Base-by-base conservation (phyloP, 2,329 filamentous ascomycete species). In the Trichoderma harzianum region DNA sequence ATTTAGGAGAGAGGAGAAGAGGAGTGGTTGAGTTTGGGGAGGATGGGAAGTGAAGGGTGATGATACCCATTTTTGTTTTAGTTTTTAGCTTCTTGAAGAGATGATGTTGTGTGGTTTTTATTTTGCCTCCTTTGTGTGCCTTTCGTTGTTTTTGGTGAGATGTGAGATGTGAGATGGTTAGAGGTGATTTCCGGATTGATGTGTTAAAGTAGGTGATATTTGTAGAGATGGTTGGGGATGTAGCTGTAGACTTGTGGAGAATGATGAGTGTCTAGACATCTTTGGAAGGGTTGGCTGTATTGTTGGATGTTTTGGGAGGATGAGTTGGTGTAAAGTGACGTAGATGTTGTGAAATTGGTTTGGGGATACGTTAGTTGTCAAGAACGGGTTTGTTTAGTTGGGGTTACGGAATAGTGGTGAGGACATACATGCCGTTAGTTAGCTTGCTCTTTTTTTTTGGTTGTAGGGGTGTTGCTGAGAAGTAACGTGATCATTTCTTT, bases 21-120 rank as follows among this genome's bases (percentile, higher is more conserved):
- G 36, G 16, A 18, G n/a, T n/a, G n/a, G n/a, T n/a, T n/a, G 39
- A 36, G 34, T 36, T 36, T 43, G 39, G 39, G 3, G 61, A 36
- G n/a, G 62, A 65, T 26, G n/a, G 6, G 14, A 18, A 53, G 10
- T 36, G 63, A 57, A 66, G 63, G 63, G 63, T 66, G 63, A 57
- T 57, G 47, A 66, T 66, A 66, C 63, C 63, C 63, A 66, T 66
- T 66, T 66, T 36, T 16, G 18, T 32, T 18, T 34, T 66, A 36
- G 5, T 55, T 18, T 21, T 43, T 43, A 43, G 39, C 16, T 43
- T 43, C 18, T 43, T 43, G 12, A 57, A 66, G 63, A 66, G 30
- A 66, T 66, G 63, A 66, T 36, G 63, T 21, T 28, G 63, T 47
- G 18, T n/a, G 28, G 6, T 3, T 51, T 21, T 51, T n/a, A 21